A percentile compares a stretch with the other conserved stretches of the same genome.
Conservation (phyloP, 2,329 filamentous ascomycete genomes). For the Ceratocystis cubensis region DNA sequence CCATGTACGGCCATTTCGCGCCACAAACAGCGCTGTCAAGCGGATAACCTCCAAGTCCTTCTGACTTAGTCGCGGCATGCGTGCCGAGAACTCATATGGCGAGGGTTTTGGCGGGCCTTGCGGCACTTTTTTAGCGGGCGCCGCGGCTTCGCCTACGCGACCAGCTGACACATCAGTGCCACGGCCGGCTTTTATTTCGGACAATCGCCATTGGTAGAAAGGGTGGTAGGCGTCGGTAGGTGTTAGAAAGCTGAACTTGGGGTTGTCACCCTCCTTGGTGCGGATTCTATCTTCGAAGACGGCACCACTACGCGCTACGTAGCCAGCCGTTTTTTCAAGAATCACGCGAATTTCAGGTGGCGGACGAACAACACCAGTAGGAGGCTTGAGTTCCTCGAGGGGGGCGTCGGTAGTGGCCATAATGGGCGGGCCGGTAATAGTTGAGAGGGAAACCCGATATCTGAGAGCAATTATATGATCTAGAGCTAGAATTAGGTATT, state of each 20-base stretch:
- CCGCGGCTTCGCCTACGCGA: conserved; percentile 49
- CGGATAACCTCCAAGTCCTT: conserved; percentile 68
- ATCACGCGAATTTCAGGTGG: conserved; percentile 74
- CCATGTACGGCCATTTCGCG: conserved; percentile 82
- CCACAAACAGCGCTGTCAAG: conserved; percentile 80
- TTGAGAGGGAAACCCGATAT: background rate
- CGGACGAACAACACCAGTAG: conserved; percentile 72
- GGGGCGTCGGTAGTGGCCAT: conserved; percentile 31
- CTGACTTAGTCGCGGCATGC: conserved; percentile 94
- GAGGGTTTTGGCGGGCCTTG: conserved; percentile 74
- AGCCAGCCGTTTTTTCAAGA: conserved; percentile 90
- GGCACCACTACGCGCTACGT: conserved; percentile 57
- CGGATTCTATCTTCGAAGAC: conserved; percentile 74
- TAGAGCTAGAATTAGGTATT: background rate
- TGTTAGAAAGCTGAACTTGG: conserved; percentile 84
- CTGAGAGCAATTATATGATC: background rate
- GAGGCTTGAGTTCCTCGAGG: conserved; percentile 62
- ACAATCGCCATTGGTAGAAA: conserved; percentile 83
- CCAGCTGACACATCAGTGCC: conserved; percentile 69
- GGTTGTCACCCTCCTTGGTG: conserved; percentile 68
- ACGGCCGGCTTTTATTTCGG: conserved; percentile 72
- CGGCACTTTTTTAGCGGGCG: conserved; percentile 47
- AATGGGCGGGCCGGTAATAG: background rate
- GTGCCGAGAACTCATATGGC: conserved; percentile 84
- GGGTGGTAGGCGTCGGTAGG: conserved; percentile 69